Base-by-base conservation (phyloP, 73 alveolate genomes). In the Tetrahymena malaccensis region DNA sequence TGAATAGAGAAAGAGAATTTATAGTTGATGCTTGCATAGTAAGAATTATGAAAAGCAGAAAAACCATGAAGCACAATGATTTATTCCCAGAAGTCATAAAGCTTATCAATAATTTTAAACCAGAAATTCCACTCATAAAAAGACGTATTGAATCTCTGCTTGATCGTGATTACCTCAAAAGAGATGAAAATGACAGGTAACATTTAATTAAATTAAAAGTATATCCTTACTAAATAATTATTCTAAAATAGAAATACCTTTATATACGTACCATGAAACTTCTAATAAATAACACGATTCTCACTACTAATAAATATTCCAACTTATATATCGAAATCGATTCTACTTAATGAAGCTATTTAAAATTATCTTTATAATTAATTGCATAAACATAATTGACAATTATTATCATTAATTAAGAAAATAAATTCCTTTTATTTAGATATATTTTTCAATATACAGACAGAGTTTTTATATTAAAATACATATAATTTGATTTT, bases 121-220 rank as follows among this genome's bases (percentile, higher is more conserved):
- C 95, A 27, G 97, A 95, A 43, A 55, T 38, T 17, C 34, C 85
- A 15, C 84, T 95, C 40, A 95, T 95, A 21, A 89, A 95, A 95
- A 95, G 85, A 93, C 93, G 97, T 85, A 95, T 95, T 4, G 97
- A 95, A 89, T 38, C 83, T 43, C 57, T 95, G 44, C 70, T 95
- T 27, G 97, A 95, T 84, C 93, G 94, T 85, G 95, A 95, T 35
- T 95, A 95, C 37, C 70, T 95, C 9, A 95, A 56, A 55, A 95
- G 97, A 95, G 97, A 95, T 85, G 97, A 95, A 25, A 95, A 95
- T 22, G 97, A 95, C 85, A 35, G 94, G 97, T 95, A 95, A 34
- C 15, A 85, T 84, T 37, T 37, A 25, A 34, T 35, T 56, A 12
- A 27, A n/a, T 83, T 84, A 94, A n/a, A 31, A 50, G 16, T 11